Conservation (phyloP, 2,329 filamentous ascomycete species). For the Fusarium lateritium region DNA sequence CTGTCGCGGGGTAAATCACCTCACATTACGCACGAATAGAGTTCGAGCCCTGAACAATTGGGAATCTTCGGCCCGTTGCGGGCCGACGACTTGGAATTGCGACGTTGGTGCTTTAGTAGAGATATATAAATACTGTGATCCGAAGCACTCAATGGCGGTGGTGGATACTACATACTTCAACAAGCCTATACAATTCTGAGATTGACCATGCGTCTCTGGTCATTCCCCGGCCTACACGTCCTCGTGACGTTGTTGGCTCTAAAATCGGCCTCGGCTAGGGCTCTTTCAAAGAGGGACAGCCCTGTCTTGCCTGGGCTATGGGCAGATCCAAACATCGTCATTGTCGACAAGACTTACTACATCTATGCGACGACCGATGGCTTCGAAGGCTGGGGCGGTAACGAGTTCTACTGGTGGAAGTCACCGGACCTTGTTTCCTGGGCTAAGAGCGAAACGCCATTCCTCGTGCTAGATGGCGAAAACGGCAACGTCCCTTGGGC, state of each 20-base stretch:
- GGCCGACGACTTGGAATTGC: constrained; percentile 3
- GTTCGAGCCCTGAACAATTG: not conserved
- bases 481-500: constrained; percentile 74
- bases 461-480: constrained; percentile 62
- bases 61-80: constrained; percentile 7
- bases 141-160: no score
- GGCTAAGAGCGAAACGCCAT: constrained; percentile 58
- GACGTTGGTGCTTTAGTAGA: no score
- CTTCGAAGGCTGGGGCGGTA: constrained; percentile 60
- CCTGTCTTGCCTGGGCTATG: constrained; percentile 58
- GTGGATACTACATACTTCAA: not conserved
- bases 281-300: constrained; percentile 45
- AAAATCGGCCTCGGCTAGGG: not conserved
- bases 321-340: constrained; percentile 64
- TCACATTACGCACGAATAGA: constrained; percentile 30
- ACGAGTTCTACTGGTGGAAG: constrained; percentile 65
- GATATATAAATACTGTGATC: constrained; percentile 1
- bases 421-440: constrained; percentile 60
- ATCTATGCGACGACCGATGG: constrained; percentile 65
- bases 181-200: no score
- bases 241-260: constrained; percentile 6
- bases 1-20: constrained; percentile 14
- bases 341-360: constrained; percentile 62
- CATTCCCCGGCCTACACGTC: not conserved
- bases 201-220: constrained; percentile 17